Conservation (phyloP, 106 monocot species). For the Vanilla planifolia region DNA sequence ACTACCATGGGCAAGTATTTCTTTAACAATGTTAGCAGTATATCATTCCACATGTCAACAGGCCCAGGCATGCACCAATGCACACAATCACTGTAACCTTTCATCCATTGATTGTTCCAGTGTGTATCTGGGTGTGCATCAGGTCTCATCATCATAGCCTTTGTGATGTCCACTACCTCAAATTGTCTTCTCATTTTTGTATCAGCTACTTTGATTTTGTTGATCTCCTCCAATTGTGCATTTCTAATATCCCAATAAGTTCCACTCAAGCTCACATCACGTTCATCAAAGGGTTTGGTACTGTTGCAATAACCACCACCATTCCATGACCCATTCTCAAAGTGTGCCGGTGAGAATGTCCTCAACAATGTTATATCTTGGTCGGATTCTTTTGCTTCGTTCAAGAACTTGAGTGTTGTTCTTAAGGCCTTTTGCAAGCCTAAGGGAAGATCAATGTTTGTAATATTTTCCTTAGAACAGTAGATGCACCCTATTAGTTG, state of each 20-base stretch:
- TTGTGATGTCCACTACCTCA: conserved; percentile 47
- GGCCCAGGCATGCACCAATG: conserved; percentile 84
- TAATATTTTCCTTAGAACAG: conserved; percentile 33
- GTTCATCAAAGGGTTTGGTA: conserved; percentile 25
- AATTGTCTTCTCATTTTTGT: conserved; percentile 8
- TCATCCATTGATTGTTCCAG: conserved; percentile 59
- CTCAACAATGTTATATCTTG: conserved; percentile 28
- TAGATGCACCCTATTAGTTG: conserved; percentile 42
- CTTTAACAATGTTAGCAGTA: conserved; percentile 23
- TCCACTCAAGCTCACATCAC: conserved; percentile 7
- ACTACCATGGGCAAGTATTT: background rate
- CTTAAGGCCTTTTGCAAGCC: conserved; percentile 24
- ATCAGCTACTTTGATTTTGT: background rate
- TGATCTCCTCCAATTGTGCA: conserved; percentile 27
- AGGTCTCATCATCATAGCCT: conserved; percentile 56
- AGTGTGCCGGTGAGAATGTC: conserved; percentile 65
- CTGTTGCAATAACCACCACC: conserved; percentile 52
- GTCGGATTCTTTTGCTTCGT: conserved; percentile 4
- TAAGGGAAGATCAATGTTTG: conserved; percentile 4
- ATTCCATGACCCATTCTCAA: conserved; percentile 59
- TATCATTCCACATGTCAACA: conserved; percentile 67
- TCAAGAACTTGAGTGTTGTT: conserved; percentile 30
- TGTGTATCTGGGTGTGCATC: conserved; percentile 62
- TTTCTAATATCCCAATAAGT: conserved; percentile 28
- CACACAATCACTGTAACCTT: conserved; percentile 41